Percentiles rank a stretch among this genome's conserved stretches.
Conservation (phyloP, 208 protist species). For the Crithidia mellificae region DNA sequence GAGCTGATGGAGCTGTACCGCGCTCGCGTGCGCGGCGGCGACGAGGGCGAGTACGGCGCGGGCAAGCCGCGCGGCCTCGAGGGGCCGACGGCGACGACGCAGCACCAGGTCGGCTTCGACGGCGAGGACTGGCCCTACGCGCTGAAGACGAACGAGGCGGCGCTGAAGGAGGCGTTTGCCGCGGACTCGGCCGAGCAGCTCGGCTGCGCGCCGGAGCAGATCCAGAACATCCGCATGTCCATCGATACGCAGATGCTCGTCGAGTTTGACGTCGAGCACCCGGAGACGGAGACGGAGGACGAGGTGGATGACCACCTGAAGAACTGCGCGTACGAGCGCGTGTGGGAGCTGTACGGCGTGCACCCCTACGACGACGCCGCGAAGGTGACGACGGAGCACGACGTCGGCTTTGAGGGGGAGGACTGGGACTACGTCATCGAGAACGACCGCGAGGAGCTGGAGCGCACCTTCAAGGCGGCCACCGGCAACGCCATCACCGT, state of each 20-base stretch:
- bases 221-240: slow-evolving; percentile 41
- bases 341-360: slow-evolving; percentile 56
- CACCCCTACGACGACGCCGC: slow-evolving; percentile 36
- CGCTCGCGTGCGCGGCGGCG: slow-evolving; percentile 30
- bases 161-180: slow-evolving; percentile 37
- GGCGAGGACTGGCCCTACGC: slow-evolving; percentile 71
- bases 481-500: slow-evolving; percentile 37
- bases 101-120: slow-evolving; percentile 68
- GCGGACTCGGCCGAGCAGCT: slow-evolving; percentile 30
- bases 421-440: slow-evolving; percentile 58
- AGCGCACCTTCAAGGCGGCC: slow-evolving; percentile 44
- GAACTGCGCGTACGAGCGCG: slow-evolving; percentile 38
- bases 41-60: slow-evolving; percentile 13
- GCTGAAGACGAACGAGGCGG: slow-evolving; percentile 25
- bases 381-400: slow-evolving; percentile 33
- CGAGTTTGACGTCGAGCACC: slow-evolving; percentile 52
- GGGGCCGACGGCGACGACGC: slow-evolving; percentile 30
- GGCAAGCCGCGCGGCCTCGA: slow-evolving; percentile 5
- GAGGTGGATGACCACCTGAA: slow-evolving; percentile 44
- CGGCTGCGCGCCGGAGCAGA: slow-evolving; percentile 33
- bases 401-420: slow-evolving; percentile 57
- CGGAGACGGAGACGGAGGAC: slow-evolving; percentile 32
- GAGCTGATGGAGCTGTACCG: slow-evolving; percentile 61
- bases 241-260: slow-evolving; percentile 19
- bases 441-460: slow-evolving; percentile 33